Evolutionary conservation across 495 filamentous ascomycete genomes (phyloP).

Genomic region (Podospora pseudopauciseta): DNA sequence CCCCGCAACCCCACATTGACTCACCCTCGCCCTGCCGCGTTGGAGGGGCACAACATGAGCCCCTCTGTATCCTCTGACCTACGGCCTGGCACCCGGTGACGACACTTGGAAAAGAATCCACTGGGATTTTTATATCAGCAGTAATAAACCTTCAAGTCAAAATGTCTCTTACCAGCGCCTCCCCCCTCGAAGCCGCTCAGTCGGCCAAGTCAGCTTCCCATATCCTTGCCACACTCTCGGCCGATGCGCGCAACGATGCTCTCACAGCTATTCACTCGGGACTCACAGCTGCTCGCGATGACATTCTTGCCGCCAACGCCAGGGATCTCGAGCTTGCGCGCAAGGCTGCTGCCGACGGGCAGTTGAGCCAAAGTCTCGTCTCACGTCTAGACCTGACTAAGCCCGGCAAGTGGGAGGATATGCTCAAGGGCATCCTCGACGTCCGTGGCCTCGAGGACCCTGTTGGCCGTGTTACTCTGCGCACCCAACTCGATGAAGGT

Average conservation of each 20-base stretch:
- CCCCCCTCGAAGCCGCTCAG: constrained; percentile 61
- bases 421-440: constrained; percentile 92
- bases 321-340: constrained; percentile 72
- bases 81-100: not conserved
- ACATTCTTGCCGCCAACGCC: constrained; percentile 82
- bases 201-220: constrained; percentile 69
- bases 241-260: constrained; percentile 71
- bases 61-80: not conserved
- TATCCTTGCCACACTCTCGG: constrained; percentile 61
- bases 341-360: constrained; percentile 65
- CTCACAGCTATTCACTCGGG: constrained; percentile 75
- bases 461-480: constrained; percentile 79
- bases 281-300: constrained; percentile 60
- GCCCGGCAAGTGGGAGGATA: constrained; percentile 92
- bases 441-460: constrained; percentile 86
- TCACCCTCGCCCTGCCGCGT: constrained; percentile 3
- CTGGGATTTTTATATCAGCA: constrained; percentile 3
- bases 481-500: constrained; percentile 84
- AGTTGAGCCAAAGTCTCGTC: constrained; percentile 79
- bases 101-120: constrained; percentile 1
- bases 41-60: not conserved
- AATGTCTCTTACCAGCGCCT: constrained; percentile 76
- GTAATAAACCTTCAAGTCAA: not conserved
- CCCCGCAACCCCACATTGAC: constrained; percentile 12
- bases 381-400: constrained; percentile 83